A percentile compares a stretch with the other conserved stretches of the same genome.
phyloP scores from a whole-genome alignment of 805 yeast species.

The Groenewaldozyma salmanticensis region DNA sequence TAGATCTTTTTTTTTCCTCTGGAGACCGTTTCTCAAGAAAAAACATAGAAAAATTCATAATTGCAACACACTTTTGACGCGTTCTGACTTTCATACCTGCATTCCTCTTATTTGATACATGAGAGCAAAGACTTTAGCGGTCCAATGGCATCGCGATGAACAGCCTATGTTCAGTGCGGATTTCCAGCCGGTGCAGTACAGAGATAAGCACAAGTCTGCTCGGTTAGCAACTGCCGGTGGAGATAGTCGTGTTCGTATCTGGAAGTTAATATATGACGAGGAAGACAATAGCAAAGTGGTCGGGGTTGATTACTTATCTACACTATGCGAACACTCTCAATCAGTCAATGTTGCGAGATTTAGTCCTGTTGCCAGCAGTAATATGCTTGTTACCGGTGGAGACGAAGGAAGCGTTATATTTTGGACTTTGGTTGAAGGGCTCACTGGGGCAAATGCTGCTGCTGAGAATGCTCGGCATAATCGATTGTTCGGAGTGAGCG shows the following conservation, averaged over 20 bases:
- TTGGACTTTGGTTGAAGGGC: constrained; percentile 44
- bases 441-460: constrained; percentile 19
- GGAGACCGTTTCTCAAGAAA: too few species aligned
- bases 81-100: too few species aligned
- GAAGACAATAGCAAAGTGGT: constrained; percentile 22
- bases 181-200: constrained; percentile 24
- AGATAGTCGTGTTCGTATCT: constrained; percentile 70
- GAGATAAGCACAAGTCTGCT: constrained; percentile 10
- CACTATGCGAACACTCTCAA: constrained; percentile 80
- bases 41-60: too few species aligned
- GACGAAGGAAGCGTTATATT: constrained; percentile 86
- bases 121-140: constrained; percentile 29
- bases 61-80: too few species aligned
- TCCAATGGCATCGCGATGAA: constrained; percentile 35
- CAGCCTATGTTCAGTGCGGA: constrained; percentile 33
- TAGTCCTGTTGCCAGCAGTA: constrained; percentile 45
- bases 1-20: too few species aligned
- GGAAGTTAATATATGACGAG: constrained; percentile 26
- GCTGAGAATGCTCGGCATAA: constrained; percentile 44
- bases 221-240: constrained; percentile 90
- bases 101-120: too few species aligned
- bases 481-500: constrained; percentile 44
- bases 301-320: constrained; percentile 64
- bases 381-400: constrained; percentile 74
- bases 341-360: constrained; percentile 90